Conservation (phyloP, 768 basidiomycete genomes). For the Pleurotus platypus region DNA sequence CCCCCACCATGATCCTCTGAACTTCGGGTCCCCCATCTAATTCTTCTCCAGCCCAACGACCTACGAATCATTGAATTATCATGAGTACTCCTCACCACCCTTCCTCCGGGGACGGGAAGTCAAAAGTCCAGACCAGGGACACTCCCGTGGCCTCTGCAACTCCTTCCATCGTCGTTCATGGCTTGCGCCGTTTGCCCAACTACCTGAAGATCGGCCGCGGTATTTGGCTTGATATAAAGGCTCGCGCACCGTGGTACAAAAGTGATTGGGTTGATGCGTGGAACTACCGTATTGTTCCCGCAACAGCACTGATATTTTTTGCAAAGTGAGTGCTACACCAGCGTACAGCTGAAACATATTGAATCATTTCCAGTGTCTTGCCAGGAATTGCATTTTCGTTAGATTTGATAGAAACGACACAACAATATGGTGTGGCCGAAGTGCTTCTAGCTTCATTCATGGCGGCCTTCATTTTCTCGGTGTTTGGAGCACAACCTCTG, state of each 20-base stretch:
- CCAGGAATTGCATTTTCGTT: slow-evolving; percentile 91
- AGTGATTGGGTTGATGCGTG: slow-evolving; percentile 91
- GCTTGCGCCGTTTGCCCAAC: background rate
- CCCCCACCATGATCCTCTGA: too few species aligned
- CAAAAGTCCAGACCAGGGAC: background rate
- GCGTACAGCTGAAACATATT: background rate
- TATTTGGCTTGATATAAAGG: slow-evolving; percentile 64
- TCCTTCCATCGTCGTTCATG: background rate
- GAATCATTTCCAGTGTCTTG: slow-evolving; percentile 49
- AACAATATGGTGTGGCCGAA: slow-evolving; percentile 87
- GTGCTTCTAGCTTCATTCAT: slow-evolving; percentile 82
- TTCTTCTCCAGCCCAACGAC: too few species aligned
- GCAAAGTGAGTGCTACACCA: slow-evolving; percentile 56
- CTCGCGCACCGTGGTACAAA: slow-evolving; percentile 74
- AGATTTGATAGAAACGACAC: slow-evolving; percentile 88
- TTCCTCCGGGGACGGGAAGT: background rate
- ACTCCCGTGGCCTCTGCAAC: background rate
- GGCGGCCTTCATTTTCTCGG: slow-evolving; percentile 83
- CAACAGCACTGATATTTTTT: slow-evolving; percentile 83
- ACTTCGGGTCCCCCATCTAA: too few species aligned
- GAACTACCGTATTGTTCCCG: slow-evolving; percentile 88
- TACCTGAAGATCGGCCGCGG: slow-evolving; percentile 46
- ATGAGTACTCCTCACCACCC: too few species aligned
- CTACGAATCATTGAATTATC: too few species aligned
- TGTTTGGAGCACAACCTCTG: slow-evolving; percentile 87